Percentiles rank a stretch among this genome's conserved stretches.
These are phyloP conservation scores for Pleurotus platypus DNA, from an alignment of 768 basidiomycete species.

Conservation along the genomic window DNA sequence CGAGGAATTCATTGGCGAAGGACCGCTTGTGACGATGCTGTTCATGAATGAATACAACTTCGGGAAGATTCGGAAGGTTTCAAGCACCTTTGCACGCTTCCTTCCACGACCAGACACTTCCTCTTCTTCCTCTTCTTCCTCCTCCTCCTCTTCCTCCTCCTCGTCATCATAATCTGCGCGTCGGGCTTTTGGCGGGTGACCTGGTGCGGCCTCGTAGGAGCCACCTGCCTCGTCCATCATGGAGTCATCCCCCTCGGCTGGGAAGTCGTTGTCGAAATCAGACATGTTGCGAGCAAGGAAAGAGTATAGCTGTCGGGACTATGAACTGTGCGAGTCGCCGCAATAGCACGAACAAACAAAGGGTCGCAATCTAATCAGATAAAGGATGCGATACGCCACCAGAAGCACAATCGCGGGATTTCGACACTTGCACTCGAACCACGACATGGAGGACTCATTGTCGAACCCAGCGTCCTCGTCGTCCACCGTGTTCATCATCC, in stretches of 20 bases:
- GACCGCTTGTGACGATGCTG: constrained; percentile 67
- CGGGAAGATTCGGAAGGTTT: neutral
- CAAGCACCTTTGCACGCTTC: constrained; percentile 60
- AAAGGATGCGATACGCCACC: neutral
- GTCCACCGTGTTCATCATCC: constrained; percentile 4
- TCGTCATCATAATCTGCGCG: constrained; percentile 37
- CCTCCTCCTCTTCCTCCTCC: constrained; percentile 50
- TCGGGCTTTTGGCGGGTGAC: neutral
- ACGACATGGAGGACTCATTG: constrained; percentile 4
- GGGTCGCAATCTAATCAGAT: constrained; percentile 2
- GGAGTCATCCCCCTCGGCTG: constrained; percentile 30
- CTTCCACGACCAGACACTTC: constrained; percentile 42
- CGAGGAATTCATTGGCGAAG: constrained; percentile 79
- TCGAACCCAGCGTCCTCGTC: constrained; percentile 2
- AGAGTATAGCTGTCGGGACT: neutral
- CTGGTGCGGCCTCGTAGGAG: neutral
- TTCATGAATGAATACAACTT: constrained; percentile 7
- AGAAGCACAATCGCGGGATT: too few species aligned
- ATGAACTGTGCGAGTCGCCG: neutral
- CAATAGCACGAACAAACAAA: too few species aligned
- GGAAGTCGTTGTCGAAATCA: constrained; percentile 31
- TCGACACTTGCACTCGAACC: neutral
- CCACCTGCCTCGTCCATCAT: constrained; percentile 22
- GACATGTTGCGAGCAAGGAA: constrained; percentile 37
- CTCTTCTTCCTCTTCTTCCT: constrained; percentile 57